Percentiles rank a stretch among this genome's conserved stretches.
Evolutionary conservation across 495 filamentous ascomycete species (phyloP).

Genomic region (Tuber aestivum): DNA sequence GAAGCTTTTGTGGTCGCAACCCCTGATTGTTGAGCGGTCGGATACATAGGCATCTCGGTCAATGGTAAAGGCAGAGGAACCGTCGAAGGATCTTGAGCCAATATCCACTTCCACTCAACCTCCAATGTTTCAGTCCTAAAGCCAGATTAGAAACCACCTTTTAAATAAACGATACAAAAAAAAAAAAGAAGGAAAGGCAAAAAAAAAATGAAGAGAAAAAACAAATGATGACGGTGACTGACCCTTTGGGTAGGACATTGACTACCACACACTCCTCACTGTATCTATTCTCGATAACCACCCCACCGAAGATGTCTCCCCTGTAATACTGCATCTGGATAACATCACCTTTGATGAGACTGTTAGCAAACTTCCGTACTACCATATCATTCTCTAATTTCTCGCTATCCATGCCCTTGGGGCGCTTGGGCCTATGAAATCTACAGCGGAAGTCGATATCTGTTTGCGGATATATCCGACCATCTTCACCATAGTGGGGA

Average conservation of each 20-base stretch:
- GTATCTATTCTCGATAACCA: constrained; percentile 77
- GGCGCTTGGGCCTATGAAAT: constrained; percentile 82
- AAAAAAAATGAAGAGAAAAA: background rate
- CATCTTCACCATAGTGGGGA: constrained; percentile 84
- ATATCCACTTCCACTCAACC: constrained; percentile 72
- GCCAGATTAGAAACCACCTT: constrained; percentile 41
- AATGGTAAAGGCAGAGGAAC: constrained; percentile 53
- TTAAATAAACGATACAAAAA: constrained; percentile 15
- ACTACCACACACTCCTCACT: constrained; percentile 69
- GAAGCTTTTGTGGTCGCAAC: constrained; percentile 53
- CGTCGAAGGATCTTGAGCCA: constrained; percentile 60
- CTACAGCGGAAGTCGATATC: constrained; percentile 90
- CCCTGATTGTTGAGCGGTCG: constrained; percentile 49
- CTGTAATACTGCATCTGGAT: constrained; percentile 83
- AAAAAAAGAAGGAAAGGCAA: constrained; percentile 20
- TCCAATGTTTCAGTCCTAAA: constrained; percentile 56
- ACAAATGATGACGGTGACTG: constrained; percentile 44
- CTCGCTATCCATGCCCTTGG: constrained; percentile 61
- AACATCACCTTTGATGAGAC: constrained; percentile 65
- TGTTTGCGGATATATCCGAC: constrained; percentile 79
- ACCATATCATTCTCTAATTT: constrained; percentile 63
- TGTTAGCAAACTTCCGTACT: constrained; percentile 61
- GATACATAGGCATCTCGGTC: constrained; percentile 38
- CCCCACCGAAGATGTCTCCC: constrained; percentile 81
- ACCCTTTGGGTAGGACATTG: constrained; percentile 83